phyloP scores from a whole-genome alignment of 768 basidiomycete genomes.

The Calocybe indica region DNA sequence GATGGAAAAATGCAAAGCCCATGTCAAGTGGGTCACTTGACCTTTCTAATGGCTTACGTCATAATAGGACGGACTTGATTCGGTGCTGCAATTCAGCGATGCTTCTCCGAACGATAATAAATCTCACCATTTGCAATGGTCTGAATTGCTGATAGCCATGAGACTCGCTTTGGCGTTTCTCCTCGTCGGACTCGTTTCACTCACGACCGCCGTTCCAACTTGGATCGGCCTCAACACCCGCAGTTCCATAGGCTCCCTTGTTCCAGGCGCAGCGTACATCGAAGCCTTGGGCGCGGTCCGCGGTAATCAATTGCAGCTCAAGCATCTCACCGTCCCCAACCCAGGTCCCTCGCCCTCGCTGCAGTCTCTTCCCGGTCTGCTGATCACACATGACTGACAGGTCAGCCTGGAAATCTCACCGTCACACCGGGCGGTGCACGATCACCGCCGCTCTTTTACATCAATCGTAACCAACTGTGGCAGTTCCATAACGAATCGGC shows the following conservation, averaged over 20 bases:
- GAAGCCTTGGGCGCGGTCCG: conserved; percentile 24
- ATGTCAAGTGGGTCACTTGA: too few relatives aligned
- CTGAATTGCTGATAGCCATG: too few relatives aligned
- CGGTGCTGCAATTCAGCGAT: neutral
- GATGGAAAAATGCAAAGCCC: too few relatives aligned
- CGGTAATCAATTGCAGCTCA: conserved; percentile 12
- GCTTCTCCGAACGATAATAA: neutral
- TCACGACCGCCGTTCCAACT: conserved; percentile 31
- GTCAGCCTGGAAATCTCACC: conserved; percentile 42
- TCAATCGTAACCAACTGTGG: conserved; percentile 45
- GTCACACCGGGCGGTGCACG: conserved; percentile 22
- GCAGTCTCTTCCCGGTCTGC: neutral
- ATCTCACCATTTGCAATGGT: conserved; percentile 4
- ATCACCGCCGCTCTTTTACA: conserved; percentile 45
- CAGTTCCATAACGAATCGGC: conserved; percentile 50
- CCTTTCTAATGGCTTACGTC: too few relatives aligned
- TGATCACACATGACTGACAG: conserved; percentile 19
- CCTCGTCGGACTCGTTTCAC: conserved; percentile 12
- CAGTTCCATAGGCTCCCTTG: conserved; percentile 32
- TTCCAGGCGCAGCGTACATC: conserved; percentile 36
- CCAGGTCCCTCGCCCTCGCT: conserved; percentile 21
- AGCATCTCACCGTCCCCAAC: conserved; percentile 23
- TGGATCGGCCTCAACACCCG: conserved; percentile 33
- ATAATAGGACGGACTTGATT: too few relatives aligned
- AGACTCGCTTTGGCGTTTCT: conserved; percentile 13